phyloP scores from a whole-genome alignment of 352 stramenopile genomes.

The Thalassiosira exigua region DNA sequence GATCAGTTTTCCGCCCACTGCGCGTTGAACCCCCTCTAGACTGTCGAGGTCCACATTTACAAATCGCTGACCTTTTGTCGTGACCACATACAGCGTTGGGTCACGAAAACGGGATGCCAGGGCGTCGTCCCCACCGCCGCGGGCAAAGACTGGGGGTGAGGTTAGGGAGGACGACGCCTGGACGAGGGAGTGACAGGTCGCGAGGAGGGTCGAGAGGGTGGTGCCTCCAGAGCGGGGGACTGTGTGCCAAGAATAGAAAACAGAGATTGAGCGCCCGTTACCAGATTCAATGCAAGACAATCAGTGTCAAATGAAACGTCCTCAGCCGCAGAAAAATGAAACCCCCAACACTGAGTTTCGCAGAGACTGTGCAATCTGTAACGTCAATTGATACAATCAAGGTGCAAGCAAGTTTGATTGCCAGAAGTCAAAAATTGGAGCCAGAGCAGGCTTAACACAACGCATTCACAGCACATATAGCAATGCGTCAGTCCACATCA shows the following conservation, averaged over 20 bases:
- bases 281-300: no score
- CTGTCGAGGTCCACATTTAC: slow-evolving; percentile 72
- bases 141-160: slow-evolving; percentile 30
- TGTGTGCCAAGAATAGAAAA: background rate
- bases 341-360: no score
- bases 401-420: no score
- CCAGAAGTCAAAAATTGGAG: no score
- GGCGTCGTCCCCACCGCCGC: slow-evolving; percentile 46
- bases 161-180: slow-evolving; percentile 62
- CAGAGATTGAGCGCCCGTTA: no score
- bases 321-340: no score
- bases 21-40: slow-evolving; percentile 56
- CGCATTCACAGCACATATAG: no score
- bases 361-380: no score
- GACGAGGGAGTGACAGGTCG: slow-evolving; percentile 60
- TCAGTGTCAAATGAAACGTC: no score
- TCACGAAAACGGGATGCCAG: slow-evolving; percentile 62
- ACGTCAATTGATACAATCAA: no score
- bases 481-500: no score
- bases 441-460: no score
- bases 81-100: slow-evolving; percentile 29
- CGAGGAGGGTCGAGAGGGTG: slow-evolving; percentile 59
- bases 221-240: slow-evolving; percentile 53
- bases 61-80: slow-evolving; percentile 53
- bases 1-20: slow-evolving; percentile 60